Evolutionary conservation across 768 basidiomycete species (phyloP).

Genomic region (Tricholoma sp.): DNA sequence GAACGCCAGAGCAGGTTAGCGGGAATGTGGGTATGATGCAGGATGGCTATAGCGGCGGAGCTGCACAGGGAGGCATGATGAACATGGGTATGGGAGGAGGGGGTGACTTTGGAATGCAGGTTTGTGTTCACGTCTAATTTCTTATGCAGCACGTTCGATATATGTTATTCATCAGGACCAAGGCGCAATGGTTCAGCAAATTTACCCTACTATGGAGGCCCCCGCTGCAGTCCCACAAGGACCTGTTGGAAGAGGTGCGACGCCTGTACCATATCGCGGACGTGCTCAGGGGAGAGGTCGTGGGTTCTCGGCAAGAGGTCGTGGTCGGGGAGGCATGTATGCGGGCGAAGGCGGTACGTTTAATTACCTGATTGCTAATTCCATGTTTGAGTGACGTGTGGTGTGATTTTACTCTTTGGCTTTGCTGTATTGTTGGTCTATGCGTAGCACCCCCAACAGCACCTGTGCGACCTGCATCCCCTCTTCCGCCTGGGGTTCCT

Average conservation of each 20-base stretch:
- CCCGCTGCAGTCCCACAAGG: constrained; percentile 41
- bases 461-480: constrained; percentile 75
- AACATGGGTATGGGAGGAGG: constrained; percentile 61
- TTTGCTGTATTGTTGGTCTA: constrained; percentile 3
- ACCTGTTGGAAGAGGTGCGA: constrained; percentile 34
- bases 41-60: constrained; percentile 37
- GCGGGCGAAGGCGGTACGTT: constrained; percentile 32
- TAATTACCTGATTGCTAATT: constrained; percentile 7
- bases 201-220: constrained; percentile 65
- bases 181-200: constrained; percentile 55
- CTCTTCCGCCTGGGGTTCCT: constrained; percentile 81
- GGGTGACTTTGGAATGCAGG: constrained; percentile 69
- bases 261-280: constrained; percentile 24
- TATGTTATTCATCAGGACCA: constrained; percentile 43
- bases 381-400: constrained; percentile 11
- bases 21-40: constrained; percentile 42
- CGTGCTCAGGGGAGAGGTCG: constrained; percentile 34
- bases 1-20: constrained; percentile 37
- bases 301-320: constrained; percentile 35
- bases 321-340: constrained; percentile 38
- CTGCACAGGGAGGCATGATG: constrained; percentile 53
- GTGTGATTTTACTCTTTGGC: not conserved
- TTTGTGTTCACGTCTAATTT: constrained; percentile 25
- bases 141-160: not conserved
- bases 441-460: constrained; percentile 35